Evolutionary conservation across 2,329 filamentous ascomycete species (phyloP), one percentile per base, ranked within the genome.

Genomic region (Trichophyton benhamiae): DNA sequence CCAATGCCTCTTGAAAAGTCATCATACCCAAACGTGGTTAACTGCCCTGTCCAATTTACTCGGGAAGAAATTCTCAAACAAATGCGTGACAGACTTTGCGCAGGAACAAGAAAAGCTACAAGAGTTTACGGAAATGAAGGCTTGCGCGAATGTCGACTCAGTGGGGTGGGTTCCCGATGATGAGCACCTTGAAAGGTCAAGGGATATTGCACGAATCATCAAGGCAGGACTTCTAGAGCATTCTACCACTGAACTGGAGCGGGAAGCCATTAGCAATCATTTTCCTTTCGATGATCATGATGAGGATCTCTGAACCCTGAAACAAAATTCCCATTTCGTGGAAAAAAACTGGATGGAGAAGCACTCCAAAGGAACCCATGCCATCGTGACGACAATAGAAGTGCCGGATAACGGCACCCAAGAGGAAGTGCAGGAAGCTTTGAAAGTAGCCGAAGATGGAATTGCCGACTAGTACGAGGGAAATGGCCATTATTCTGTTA

Each of bases 141-240:
- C 68, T 6, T 9, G 65, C 11, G 67, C 70, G 0, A 68, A 68
- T 3, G 67, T 65, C 27, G 66, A 69, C 59, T 53, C 65, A 25
- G 64, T 68, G 20, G 69, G 69, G 20, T 71, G 69, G 68, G 66
- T 68, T 42, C 60, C 66, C n/a, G 57, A 66, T 65, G 66, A 68
- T 7, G 36, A 67, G 64, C 60, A 69, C n/a, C 41, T 69, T 63
- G 46, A 67, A 63, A 60, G 63, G 57, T 41, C 62, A 41, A 65
- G 60, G 64, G 65, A 38, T 4, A 42, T 63, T 8, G 49, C n/a
- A 8, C 22, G 58, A 20, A 15, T 3, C 17, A 67, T 67, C 53
- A 68, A 67, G 42, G 62, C 61, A 11, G 64, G 65, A 11, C 61
- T 67, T 60, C 62, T 68, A 57, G 66, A 68, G 57, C 57, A 67